phyloP scores from a whole-genome alignment of 805 yeast genomes.

The Metahyphopichia silvanorum region DNA sequence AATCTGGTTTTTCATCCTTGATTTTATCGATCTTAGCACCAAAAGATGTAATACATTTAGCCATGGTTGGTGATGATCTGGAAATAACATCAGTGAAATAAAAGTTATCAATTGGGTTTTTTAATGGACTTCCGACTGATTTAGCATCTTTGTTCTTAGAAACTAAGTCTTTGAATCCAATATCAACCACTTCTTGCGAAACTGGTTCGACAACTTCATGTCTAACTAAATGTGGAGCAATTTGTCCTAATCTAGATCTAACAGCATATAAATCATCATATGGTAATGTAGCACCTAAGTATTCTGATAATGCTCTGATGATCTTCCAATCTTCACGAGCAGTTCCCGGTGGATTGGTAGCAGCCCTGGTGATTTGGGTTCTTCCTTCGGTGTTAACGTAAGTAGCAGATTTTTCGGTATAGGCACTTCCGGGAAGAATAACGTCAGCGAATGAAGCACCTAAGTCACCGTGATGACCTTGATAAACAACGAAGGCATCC shows the following conservation, averaged over 20 bases:
- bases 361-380: constrained; percentile 80
- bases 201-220: constrained; percentile 74
- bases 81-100: constrained; percentile 87
- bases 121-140: constrained; percentile 45
- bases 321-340: constrained; percentile 94
- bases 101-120: constrained; percentile 75
- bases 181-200: constrained; percentile 50
- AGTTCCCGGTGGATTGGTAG: constrained; percentile 81
- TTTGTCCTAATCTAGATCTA: constrained; percentile 65
- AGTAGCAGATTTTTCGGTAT: constrained; percentile 82
- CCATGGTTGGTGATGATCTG: constrained; percentile 87
- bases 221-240: constrained; percentile 77
- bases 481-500: constrained; percentile 85
- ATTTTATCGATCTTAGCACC: constrained; percentile 64
- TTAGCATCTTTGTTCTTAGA: constrained; percentile 38
- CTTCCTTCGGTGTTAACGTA: constrained; percentile 90
- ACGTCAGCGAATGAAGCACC: constrained; percentile 91
- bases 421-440: constrained; percentile 81
- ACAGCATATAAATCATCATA: constrained; percentile 70
- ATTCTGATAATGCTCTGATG: constrained; percentile 77
- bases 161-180: constrained; percentile 51
- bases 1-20: constrained; percentile 44
- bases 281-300: constrained; percentile 65
- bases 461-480: constrained; percentile 88
- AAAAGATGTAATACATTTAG: constrained; percentile 72